These are phyloP conservation scores for Flaveria linearis DNA, from an alignment of 129 eudicot species.

Conservation along the genomic window DNA sequence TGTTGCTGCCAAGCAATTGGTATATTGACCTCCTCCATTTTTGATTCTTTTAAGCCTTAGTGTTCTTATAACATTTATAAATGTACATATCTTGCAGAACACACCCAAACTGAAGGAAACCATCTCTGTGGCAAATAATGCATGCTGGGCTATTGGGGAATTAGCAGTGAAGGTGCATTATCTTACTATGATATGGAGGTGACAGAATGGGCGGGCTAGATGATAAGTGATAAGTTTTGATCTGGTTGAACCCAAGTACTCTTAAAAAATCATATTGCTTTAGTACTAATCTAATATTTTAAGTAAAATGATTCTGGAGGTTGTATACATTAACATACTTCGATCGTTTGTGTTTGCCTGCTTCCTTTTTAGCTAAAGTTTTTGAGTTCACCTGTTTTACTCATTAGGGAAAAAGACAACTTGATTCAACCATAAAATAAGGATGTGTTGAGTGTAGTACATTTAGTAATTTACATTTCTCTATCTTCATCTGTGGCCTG, in stretches of 20 bases:
- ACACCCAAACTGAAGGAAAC: conserved; percentile 79
- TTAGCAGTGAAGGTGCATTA: conserved; percentile 78
- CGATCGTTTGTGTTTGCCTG: background rate
- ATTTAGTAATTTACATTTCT: background rate
- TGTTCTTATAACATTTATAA: background rate
- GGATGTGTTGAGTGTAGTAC: background rate
- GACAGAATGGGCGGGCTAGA: background rate
- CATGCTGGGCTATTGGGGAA: conserved; percentile 99
- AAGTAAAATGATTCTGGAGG: background rate
- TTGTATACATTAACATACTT: background rate
- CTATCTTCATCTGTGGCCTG: background rate
- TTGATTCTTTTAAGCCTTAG: background rate
- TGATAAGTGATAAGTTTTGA: background rate
- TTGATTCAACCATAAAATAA: background rate
- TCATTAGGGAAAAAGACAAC: background rate
- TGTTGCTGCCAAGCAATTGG: conserved; percentile 82
- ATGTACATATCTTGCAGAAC: conserved; percentile 45
- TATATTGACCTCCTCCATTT: conserved; percentile 31
- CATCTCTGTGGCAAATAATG: conserved; percentile 94
- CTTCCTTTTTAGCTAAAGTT: background rate
- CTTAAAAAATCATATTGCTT: background rate
- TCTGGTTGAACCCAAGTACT: background rate
- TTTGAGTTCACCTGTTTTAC: background rate
- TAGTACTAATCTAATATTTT: too few relatives aligned
- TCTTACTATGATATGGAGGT: background rate